phyloP scores from a whole-genome alignment of 2,329 filamentous ascomycete genomes.

The Aspergillus arachidicola region DNA sequence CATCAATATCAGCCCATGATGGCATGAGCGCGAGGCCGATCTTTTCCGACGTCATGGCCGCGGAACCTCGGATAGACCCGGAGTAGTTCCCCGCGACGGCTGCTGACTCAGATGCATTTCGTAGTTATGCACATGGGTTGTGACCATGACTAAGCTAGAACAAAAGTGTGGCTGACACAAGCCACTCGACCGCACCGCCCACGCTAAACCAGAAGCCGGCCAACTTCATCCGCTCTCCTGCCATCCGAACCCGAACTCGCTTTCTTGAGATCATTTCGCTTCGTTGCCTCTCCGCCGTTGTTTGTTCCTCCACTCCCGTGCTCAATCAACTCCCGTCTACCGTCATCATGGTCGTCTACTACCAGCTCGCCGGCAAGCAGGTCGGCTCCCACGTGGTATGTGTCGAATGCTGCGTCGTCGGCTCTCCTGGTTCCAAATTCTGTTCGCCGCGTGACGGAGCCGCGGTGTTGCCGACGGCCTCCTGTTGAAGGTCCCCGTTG shows the following conservation, averaged over 20 bases:
- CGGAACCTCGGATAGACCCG: not conserved
- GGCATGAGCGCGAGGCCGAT: not conserved
- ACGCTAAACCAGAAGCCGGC: slow-evolving; percentile 10
- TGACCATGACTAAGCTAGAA: too few relatives aligned
- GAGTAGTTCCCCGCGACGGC: not conserved
- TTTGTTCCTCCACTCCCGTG: not conserved
- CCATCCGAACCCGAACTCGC: slow-evolving; percentile 15
- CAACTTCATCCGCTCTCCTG: slow-evolving; percentile 17
- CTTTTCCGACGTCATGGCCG: not conserved
- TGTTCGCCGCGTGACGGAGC: not conserved
- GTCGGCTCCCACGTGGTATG: slow-evolving; percentile 56
- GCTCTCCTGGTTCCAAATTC: slow-evolving; percentile 18
- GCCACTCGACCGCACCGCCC: not conserved
- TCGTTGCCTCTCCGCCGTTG: slow-evolving; percentile 23
- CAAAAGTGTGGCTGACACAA: not conserved
- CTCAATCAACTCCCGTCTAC: slow-evolving; percentile 19
- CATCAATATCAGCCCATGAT: slow-evolving; percentile 1
- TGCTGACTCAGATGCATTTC: slow-evolving; percentile 7
- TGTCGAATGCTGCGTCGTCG: slow-evolving; percentile 20
- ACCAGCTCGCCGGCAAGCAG: slow-evolving; percentile 55
- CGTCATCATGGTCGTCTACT: slow-evolving; percentile 55
- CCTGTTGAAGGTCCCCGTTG: not conserved
- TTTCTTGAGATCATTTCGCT: slow-evolving; percentile 30
- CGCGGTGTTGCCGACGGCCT: slow-evolving; percentile 20
- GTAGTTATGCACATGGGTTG: too few relatives aligned